Evolutionary conservation across 179 eudicot genomes (phyloP).

Genomic region (Sideroxylon spinosum): DNA sequence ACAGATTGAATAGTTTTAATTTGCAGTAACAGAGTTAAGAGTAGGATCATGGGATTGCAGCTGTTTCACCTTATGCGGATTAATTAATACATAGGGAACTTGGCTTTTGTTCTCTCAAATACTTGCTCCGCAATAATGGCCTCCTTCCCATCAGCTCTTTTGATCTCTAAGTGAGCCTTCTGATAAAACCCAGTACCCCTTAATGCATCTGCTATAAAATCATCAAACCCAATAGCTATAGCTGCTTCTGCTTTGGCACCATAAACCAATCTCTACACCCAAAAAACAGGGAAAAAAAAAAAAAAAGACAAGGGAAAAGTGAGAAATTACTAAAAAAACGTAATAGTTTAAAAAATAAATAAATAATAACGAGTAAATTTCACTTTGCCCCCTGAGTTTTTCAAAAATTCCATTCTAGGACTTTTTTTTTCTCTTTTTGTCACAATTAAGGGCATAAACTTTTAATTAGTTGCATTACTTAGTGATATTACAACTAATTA

Average conservation of each 20-base stretch:
- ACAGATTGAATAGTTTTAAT: too few species aligned
- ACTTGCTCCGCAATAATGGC: constrained; percentile 87
- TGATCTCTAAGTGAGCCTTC: constrained; percentile 81
- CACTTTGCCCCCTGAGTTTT: too few species aligned
- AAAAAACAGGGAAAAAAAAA: too few species aligned
- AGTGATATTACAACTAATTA: too few species aligned
- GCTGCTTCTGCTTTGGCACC: constrained; percentile 99
- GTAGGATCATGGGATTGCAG: background rate
- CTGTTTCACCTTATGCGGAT: background rate
- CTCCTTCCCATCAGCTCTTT: constrained; percentile 75
- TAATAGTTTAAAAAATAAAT: background rate
- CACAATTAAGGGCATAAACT: too few species aligned
- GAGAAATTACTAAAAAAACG: background rate
- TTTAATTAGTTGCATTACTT: too few species aligned
- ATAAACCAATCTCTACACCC: constrained; percentile 82
- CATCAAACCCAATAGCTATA: constrained; percentile 86
- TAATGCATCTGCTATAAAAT: constrained; percentile 85
- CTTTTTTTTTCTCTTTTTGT: too few species aligned
- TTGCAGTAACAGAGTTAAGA: too few species aligned
- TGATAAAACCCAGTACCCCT: constrained; percentile 92
- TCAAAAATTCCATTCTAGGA: too few species aligned
- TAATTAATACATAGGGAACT: constrained; percentile 51
- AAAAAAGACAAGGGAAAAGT: background rate
- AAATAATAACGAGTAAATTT: too few species aligned
- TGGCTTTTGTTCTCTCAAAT: constrained; percentile 85